Base-by-base conservation (phyloP, 148 eudicot species). In the Spergularia bocconei region DNA sequence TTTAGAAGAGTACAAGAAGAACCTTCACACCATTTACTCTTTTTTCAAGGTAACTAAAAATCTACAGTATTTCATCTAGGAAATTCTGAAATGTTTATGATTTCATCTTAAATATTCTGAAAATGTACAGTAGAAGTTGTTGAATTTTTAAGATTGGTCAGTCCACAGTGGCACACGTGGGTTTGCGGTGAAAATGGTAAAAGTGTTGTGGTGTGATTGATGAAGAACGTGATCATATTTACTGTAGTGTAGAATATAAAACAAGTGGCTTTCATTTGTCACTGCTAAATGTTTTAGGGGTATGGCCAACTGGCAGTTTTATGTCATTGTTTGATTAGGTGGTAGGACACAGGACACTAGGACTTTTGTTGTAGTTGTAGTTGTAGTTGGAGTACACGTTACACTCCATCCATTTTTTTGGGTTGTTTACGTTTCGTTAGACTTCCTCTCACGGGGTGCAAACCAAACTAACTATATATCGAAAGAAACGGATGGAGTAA, bases 1-100 rank as follows among this genome's bases (percentile, higher is more conserved):
- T 21, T 13, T 91, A 51, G 91, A 91, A 54, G 98, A 93, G 84
- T 93, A 91, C 80, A 86, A 87, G 78, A 25, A 60, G 0, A 94
- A 94, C 53, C 88, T 94, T 29, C 69, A 55, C 25, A 38, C 82
- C 64, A 86, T 94, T 69, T 81, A 88, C 65, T 78, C 85, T 73
- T 85, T 70, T 69, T 69, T 90, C 81, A 88, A 90, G 97, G 98
- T 90, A 81, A 36, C 50, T 9, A 48, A 29, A 44, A 44, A 44
- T 44, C 48, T 44, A 44, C 48, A 44, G 8, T 44, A 6, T 33
- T 7, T 17, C 13, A 54, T 62, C 39, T 20, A 39, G 36, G 23
- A 38, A 59, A 11, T 19, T 54, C 10, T 9, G 10, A 44, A 44
- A 44, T 2, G 1, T 44, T 9, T 44, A 44, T 29, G 36, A 29